Conservation (phyloP, 2,329 filamentous ascomycete genomes). For the Ceratocystis alfenasii region DNA sequence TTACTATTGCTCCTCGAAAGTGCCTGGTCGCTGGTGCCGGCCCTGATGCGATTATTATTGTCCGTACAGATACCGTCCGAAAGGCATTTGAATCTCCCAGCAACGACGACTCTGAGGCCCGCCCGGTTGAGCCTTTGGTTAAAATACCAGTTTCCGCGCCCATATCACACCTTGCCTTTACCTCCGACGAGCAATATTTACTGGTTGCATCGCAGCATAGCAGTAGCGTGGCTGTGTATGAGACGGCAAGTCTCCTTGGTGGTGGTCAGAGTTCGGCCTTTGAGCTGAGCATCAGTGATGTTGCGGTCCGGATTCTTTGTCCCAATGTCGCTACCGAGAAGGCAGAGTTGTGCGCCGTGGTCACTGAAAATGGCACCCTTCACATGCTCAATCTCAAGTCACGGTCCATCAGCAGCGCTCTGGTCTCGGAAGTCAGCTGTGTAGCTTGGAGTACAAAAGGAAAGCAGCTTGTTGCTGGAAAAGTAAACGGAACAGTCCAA, state of each 20-base stretch:
- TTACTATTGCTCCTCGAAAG: conserved; percentile 68
- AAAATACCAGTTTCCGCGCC: conserved; percentile 60
- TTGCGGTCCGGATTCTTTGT: conserved; percentile 58
- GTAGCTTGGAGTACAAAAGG: conserved; percentile 86
- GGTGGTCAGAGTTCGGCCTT: conserved; percentile 57
- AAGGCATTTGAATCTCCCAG: conserved; percentile 56
- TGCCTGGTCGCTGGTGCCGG: conserved; percentile 80
- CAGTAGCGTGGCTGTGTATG: conserved; percentile 73
- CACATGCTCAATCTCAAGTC: conserved; percentile 71
- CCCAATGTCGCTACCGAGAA: conserved; percentile 69
- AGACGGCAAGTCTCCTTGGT: conserved; percentile 55
- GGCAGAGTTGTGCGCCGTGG: conserved; percentile 64
- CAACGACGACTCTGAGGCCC: conserved; percentile 51
- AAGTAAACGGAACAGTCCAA: conserved; percentile 64
- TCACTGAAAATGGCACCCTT: conserved; percentile 69
- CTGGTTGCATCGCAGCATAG: conserved; percentile 71
- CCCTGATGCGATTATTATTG: conserved; percentile 64
- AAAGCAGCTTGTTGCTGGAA: conserved; percentile 81
- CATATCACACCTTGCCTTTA: conserved; percentile 82
- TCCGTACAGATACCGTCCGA: conserved; percentile 64
- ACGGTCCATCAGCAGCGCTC: conserved; percentile 46
- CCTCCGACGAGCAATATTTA: conserved; percentile 74
- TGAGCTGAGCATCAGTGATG: conserved; percentile 64
- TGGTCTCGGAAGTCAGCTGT: conserved; percentile 68
- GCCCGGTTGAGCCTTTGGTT: conserved; percentile 60